Evolutionary conservation across 257 asterid genomes (phyloP).

Genomic region (Nicotiana knightiana): DNA sequence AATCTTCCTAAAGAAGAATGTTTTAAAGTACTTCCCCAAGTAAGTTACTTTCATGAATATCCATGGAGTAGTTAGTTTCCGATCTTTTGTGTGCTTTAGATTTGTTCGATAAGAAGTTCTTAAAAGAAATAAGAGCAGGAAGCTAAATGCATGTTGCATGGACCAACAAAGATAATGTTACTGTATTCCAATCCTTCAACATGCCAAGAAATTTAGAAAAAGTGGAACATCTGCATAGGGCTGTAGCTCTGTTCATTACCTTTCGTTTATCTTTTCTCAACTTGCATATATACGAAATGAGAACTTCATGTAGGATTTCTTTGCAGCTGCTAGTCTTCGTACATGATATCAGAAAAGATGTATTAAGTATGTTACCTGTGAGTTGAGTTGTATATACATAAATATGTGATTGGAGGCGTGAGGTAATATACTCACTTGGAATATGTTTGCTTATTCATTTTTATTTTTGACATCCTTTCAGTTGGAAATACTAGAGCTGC

Average conservation of each 20-base stretch:
- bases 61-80: too few relatives aligned
- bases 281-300: background rate
- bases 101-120: background rate
- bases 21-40: background rate
- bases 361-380: background rate
- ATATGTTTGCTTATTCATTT: slow-evolving; percentile 5
- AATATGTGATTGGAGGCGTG: background rate
- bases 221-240: background rate
- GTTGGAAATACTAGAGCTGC: slow-evolving; percentile 73
- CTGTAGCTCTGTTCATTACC: background rate
- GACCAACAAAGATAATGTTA: background rate
- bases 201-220: background rate
- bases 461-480: slow-evolving; percentile 30
- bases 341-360: too few relatives aligned
- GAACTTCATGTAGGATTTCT: background rate
- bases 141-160: background rate
- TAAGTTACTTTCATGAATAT: too few relatives aligned
- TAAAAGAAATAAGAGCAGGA: too few relatives aligned
- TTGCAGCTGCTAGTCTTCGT: background rate
- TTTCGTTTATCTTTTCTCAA: background rate
- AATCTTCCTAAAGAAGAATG: background rate
- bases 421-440: background rate
- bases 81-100: background rate
- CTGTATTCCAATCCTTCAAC: background rate
- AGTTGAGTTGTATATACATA: background rate